Evolutionary conservation across 1,139 yeast species (phyloP).

Genomic region (Debaryomyces coudertii): DNA sequence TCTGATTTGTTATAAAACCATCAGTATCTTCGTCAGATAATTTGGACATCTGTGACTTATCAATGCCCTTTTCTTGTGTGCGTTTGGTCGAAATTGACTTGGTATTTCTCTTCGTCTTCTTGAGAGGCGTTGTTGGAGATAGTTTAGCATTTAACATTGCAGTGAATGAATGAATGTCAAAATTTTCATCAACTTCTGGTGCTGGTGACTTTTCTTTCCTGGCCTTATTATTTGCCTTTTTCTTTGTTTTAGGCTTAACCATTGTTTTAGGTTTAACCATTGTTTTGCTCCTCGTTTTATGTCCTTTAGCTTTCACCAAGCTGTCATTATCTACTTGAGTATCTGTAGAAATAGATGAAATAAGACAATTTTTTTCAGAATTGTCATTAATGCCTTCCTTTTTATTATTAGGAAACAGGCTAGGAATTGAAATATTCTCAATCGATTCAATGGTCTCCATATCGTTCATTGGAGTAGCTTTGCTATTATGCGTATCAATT

Average conservation of each 20-base stretch:
- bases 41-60: background rate
- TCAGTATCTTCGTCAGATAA: background rate
- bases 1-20: too few species aligned
- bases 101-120: background rate
- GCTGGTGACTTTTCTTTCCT: conserved; percentile 11
- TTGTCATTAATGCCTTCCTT: background rate
- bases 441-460: conserved; percentile 2
- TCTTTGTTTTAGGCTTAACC: conserved; percentile 12
- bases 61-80: background rate
- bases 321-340: background rate
- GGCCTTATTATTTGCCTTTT: conserved; percentile 10
- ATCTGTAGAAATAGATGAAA: background rate
- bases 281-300: conserved; percentile 10
- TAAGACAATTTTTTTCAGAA: background rate
- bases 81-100: background rate
- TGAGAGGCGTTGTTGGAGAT: conserved; percentile 9
- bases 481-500: background rate
- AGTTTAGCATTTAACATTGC: conserved; percentile 30
- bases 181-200: conserved; percentile 11
- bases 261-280: conserved; percentile 12
- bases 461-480: background rate
- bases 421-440: conserved; percentile 1
- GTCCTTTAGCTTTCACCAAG: background rate
- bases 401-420: background rate
- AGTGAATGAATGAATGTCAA: conserved; percentile 34